These are phyloP conservation scores for Aspergillus cejpii DNA, from an alignment of 2,329 filamentous ascomycete genomes.

Conservation along the genomic window DNA sequence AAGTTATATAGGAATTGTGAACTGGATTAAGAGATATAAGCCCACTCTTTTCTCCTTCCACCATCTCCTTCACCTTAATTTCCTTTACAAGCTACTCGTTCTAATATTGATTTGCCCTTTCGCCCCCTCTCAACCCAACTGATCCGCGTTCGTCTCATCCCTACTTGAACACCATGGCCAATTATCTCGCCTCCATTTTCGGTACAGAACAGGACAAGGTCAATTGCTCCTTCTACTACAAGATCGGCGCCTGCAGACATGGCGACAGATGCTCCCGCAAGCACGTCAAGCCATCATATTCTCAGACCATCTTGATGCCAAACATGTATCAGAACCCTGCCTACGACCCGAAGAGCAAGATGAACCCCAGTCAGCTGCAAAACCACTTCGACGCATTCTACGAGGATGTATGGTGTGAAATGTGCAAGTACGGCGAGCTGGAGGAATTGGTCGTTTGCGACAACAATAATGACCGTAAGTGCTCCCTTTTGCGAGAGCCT, in stretches of 20 bases:
- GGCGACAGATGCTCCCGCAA: conserved; percentile 97
- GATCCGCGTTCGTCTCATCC: not conserved
- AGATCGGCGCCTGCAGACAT: conserved; percentile 97
- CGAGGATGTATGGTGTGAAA: conserved; percentile 99
- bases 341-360: conserved; percentile 93
- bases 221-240: conserved; percentile 99
- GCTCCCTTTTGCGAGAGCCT: not conserved
- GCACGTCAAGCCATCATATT: conserved; percentile 98
- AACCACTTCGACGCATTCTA: conserved; percentile 99
- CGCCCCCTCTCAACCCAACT: not conserved
- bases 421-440: conserved; percentile 96
- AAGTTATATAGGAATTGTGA: conserved; percentile 13
- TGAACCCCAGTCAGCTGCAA: conserved; percentile 92
- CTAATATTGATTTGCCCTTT: not conserved
- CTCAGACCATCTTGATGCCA: conserved; percentile 92
- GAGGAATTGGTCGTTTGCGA: conserved; percentile 98
- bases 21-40: no score
- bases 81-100: not conserved
- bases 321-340: conserved; percentile 99
- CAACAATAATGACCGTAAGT: conserved; percentile 94
- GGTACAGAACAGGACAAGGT: conserved; percentile 99
- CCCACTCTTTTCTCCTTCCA: not conserved
- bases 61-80: not conserved
- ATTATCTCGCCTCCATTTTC: conserved; percentile 98
- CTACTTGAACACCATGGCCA: conserved; percentile 61